These are phyloP conservation scores for Avena sativa DNA, from an alignment of 176 grass and related monocot species.

Conservation along the genomic window DNA sequence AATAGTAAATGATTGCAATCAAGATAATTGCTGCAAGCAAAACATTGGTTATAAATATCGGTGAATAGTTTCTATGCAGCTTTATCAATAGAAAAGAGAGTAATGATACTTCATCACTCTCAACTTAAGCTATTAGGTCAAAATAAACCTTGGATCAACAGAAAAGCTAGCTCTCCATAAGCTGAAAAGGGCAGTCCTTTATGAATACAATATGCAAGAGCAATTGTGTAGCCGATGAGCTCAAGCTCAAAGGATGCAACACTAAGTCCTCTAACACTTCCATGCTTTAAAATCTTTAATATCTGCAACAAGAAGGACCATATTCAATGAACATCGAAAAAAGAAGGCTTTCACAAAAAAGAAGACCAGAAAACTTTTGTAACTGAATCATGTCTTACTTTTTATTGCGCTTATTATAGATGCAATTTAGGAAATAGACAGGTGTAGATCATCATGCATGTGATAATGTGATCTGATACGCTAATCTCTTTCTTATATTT, in stretches of 20 bases:
- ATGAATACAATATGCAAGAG: constrained; percentile 97
- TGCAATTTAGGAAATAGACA: not conserved
- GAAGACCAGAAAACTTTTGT: not conserved
- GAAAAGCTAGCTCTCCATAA: constrained; percentile 92
- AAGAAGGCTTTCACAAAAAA: not conserved
- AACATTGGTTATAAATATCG: constrained; percentile 31
- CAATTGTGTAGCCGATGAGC: constrained; percentile 92
- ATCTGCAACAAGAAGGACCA: constrained; percentile 58
- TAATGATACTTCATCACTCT: constrained; percentile 14
- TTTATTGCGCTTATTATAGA: not conserved
- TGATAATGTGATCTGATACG: not conserved
- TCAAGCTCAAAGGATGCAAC: constrained; percentile 90
- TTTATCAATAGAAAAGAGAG: constrained; percentile 30
- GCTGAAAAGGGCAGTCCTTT: constrained; percentile 95
- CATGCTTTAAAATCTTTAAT: constrained; percentile 84
- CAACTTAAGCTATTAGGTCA: constrained; percentile 15
- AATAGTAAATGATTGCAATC: constrained; percentile 91
- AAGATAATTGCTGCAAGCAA: constrained; percentile 80
- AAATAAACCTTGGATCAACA: constrained; percentile 83
- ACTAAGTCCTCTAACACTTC: constrained; percentile 92
- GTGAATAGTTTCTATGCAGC: not conserved
- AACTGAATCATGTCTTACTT: not conserved
- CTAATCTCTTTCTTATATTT: not conserved
- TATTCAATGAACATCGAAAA: constrained; percentile 11
- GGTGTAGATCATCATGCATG: not conserved